Evolutionary conservation across 2,329 filamentous ascomycete species (phyloP), one percentile per base, ranked within the genome.

Genomic region (Hawksworthiomyces lignivorus): DNA sequence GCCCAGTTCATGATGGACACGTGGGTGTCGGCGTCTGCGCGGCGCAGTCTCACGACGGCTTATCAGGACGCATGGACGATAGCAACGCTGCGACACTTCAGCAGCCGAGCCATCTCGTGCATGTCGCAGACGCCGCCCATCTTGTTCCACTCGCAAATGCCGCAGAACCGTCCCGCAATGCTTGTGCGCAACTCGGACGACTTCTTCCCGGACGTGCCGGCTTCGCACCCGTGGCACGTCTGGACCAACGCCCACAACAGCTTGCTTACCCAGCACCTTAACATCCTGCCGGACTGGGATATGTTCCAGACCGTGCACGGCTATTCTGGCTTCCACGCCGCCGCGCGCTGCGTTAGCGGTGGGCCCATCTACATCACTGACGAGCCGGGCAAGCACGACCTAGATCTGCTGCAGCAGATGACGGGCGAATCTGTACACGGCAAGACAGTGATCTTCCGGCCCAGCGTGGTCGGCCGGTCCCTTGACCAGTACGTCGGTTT

Each of bases 351-450:
- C 59, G 70, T 98, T 9, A 89, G 83, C 36, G 92, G 92, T 8
- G 92, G 92, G 0, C 92, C 90, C 0, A 83, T 98, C 30, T 96
- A 94, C 54, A 89, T 98, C 58, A 97, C 90, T 0, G 92, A 98
- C 60, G 75, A 80, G 1, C 90, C 90, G 0, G 89, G 87, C 0
- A 65, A 86, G 46, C 87, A 97, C 59, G 74, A 95, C 54, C 55
- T 88, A 22, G 62, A 72, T 6, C 62, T 98, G 14, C 84, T 98
- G 46, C 63, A 71, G 21, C 82, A 94, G 58, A 89, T 97, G 73
- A 88, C 84, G 0, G 89, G 84, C 0, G 67, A 72, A 10, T 92
- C 85, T 0, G 69, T 79, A 0, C 68, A 76, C 19, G 85, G 81
- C 0, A 81, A 78, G 49, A 92, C 87, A 0, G 76, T 94, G 0